These are phyloP conservation scores for Micromonas pusilla DNA, from an alignment of 139 green algal genomes.

Conservation along the genomic window DNA sequence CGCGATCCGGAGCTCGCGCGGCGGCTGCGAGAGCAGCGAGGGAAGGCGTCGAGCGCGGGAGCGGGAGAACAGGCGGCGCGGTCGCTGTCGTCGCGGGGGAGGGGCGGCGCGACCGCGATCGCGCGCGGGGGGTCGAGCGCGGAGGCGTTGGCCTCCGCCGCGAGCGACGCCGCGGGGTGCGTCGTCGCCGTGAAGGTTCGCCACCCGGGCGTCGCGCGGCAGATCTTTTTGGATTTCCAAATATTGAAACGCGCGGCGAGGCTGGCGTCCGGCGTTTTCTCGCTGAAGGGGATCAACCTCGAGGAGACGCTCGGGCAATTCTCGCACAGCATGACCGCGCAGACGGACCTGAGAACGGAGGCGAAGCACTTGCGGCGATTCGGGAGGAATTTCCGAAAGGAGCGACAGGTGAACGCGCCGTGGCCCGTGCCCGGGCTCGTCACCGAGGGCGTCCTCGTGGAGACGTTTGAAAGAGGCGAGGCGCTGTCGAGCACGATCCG, in stretches of 20 bases:
- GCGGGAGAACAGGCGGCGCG: neutral
- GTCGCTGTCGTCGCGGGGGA: too few relatives aligned
- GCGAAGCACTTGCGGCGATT: constrained; percentile 70
- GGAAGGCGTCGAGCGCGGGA: neutral
- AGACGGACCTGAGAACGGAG: constrained; percentile 78
- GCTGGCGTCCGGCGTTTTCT: constrained; percentile 25
- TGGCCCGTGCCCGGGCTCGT: constrained; percentile 12
- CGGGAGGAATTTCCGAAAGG: constrained; percentile 56
- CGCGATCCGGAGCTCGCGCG: neutral
- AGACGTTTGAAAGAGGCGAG: constrained; percentile 39
- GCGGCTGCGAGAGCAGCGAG: neutral
- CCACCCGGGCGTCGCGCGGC: constrained; percentile 33
- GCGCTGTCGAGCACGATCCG: constrained; percentile 59
- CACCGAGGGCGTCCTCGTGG: constrained; percentile 26
- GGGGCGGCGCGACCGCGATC: too few relatives aligned
- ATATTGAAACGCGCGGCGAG: constrained; percentile 31
- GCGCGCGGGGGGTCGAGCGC: too few relatives aligned
- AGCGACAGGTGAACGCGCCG: neutral
- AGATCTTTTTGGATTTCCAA: constrained; percentile 41
- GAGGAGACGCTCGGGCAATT: constrained; percentile 39
- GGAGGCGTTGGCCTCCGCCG: neutral
- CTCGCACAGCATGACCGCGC: constrained; percentile 47
- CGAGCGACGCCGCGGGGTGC: neutral
- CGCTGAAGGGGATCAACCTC: constrained; percentile 35
- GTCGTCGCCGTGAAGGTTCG: constrained; percentile 30